Evolutionary conservation across 2,329 filamentous ascomycete species (phyloP), one percentile per base, ranked within the genome.

Genomic region (Phaeosphaeria sp.): DNA sequence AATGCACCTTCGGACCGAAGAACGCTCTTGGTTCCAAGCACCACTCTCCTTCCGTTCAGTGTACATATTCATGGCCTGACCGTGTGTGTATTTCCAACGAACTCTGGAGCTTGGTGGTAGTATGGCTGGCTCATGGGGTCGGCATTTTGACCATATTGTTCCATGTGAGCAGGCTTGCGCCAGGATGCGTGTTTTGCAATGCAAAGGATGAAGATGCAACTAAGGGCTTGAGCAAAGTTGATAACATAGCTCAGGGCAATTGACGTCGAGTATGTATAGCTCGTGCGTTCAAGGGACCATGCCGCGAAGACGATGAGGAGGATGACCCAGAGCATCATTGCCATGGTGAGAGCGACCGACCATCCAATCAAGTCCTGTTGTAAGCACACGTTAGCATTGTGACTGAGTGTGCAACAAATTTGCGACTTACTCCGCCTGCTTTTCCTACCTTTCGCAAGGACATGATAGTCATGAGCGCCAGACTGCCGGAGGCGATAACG

Each of bases 101-200:
- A 52, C 22, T 48, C 56, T 1, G 62, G 59, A 17, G 62, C 46
- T 46, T 66, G 59, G 33, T 68, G 62, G 11, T 66, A 63, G 30
- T 69, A 59, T 30, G 54, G 48, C 50, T 65, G 60, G 6, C 48
- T 56, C 30, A 47, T 48, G 2, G 50, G 42, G 21, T 44, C 25
- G 15, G 3, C 36, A n/a, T 64, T 55, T n/a, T 59, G 55, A n/a
- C 22, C 57, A 50, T 66, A 64, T 13, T 52, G 53, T n/a, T 27
- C 15, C 42, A 22, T 3, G 18, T 44, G 6, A 11, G 21, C 42
- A 22, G 21, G 18, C 21, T 44, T 20, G 21, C 42, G 18, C 62
- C 65, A 66, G 15, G 58, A 58, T 10, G 27, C 10, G 15, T 64
- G 64, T 52, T 65, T 72, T 5, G 65, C 65, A 39, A 73, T 62